Evolutionary conservation across 208 protist genomes (phyloP).

Genomic region (Porcisia hertigi): DNA sequence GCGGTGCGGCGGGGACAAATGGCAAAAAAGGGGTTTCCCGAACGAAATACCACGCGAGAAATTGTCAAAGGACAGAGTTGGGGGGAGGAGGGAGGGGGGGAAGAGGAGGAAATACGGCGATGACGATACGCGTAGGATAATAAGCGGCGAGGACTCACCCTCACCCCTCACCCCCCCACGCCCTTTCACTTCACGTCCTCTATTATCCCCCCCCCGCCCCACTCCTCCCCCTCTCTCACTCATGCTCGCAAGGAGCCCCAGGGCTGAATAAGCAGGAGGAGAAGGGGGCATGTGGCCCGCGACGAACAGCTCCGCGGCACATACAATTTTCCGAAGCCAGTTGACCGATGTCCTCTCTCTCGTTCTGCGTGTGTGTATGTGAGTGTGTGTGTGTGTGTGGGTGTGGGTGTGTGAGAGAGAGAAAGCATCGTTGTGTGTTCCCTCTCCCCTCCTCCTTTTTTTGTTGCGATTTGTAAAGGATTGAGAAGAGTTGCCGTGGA

Average conservation of each 20-base stretch:
- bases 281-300: neutral
- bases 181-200: neutral
- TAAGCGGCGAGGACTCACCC: no score
- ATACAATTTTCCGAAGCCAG: neutral
- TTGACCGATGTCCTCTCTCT: neutral
- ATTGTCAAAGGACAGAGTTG: no score
- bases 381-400: slow-evolving; percentile 1
- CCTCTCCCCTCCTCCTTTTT: no score
- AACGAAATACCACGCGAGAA: no score
- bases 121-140: no score
- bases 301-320: neutral
- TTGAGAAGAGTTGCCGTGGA: no score
- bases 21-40: no score
- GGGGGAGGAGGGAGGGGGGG: no score
- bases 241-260: neutral
- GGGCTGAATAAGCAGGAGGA: neutral
- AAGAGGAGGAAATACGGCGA: no score
- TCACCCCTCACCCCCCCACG: neutral
- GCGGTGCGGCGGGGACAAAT: no score
- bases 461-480: no score
- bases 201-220: neutral
- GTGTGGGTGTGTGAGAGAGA: neutral
- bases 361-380: neutral
- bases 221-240: neutral
- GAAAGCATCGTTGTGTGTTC: neutral